These are phyloP conservation scores for Saccharomycopsis malanga DNA, from an alignment of 805 yeast species.

Conservation along the genomic window DNA sequence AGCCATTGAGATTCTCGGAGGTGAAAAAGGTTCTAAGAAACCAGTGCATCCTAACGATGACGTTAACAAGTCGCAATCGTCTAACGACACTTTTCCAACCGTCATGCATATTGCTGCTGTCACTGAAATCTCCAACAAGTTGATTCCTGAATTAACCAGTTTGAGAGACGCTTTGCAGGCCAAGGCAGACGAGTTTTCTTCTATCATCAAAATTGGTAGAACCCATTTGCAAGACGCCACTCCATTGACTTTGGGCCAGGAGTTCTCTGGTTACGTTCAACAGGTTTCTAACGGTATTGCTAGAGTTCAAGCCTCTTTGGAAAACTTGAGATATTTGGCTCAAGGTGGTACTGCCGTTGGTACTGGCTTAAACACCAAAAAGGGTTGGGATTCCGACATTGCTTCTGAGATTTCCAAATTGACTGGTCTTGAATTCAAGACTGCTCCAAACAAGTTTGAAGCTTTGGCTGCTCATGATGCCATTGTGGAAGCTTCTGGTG, in stretches of 20 bases:
- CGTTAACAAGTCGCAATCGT: constrained; percentile 97
- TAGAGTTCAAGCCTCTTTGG: constrained; percentile 72
- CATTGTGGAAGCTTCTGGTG: constrained; percentile 95
- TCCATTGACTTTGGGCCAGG: constrained; percentile 96
- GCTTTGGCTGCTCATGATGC: constrained; percentile 99
- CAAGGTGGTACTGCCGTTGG: constrained; percentile 99
- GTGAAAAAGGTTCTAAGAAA: constrained; percentile 80
- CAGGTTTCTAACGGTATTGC: constrained; percentile 87
- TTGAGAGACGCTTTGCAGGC: constrained; percentile 72
- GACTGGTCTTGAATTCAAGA: constrained; percentile 82
- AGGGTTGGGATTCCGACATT: constrained; percentile 81
- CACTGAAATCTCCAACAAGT: constrained; percentile 65
- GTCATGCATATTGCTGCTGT: constrained; percentile 99
- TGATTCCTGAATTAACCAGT: constrained; percentile 72
- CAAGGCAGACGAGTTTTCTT: constrained; percentile 76
- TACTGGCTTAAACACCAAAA: constrained; percentile 91
- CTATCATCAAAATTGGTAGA: constrained; percentile 96
- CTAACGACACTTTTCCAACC: constrained; percentile 98
- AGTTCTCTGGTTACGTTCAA: constrained; percentile 92
- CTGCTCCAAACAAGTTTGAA: constrained; percentile 98
- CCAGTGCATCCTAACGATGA: constrained; percentile 99
- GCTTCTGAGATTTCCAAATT: constrained; percentile 80
- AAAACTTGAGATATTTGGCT: constrained; percentile 75
- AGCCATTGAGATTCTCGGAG: constrained; percentile 94
- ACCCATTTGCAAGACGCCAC: constrained; percentile 99